These are phyloP conservation scores for Candida methanosorbosa DNA, from an alignment of 805 yeast species.

Conservation along the genomic window DNA sequence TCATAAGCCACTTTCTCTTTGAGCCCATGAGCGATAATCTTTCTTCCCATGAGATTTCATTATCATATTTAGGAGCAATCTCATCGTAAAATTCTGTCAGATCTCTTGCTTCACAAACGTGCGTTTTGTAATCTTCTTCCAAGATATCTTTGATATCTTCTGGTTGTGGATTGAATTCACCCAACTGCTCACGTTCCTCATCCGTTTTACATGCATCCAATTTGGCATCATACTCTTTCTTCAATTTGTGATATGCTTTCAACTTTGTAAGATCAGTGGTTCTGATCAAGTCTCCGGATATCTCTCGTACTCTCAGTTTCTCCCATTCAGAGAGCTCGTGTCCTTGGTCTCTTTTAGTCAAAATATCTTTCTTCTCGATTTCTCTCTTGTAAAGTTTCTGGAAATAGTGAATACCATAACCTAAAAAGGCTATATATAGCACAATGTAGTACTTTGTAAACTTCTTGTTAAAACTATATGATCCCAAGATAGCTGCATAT, in stretches of 20 bases:
- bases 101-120: constrained; percentile 65
- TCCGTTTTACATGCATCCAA: constrained; percentile 6
- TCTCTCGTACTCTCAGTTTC: constrained; percentile 48
- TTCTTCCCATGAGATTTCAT: constrained; percentile 70
- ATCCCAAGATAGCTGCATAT: constrained; percentile 46
- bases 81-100: constrained; percentile 72
- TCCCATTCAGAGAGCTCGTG: constrained; percentile 52
- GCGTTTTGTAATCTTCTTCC: constrained; percentile 18
- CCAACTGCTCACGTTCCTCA: constrained; percentile 10
- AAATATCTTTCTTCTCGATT: constrained; percentile 36
- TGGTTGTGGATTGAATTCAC: constrained; percentile 26
- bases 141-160: constrained; percentile 21
- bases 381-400: constrained; percentile 59
- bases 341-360: constrained; percentile 23
- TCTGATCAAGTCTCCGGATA: constrained; percentile 48
- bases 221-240: constrained; percentile 22
- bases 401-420: constrained; percentile 58
- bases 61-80: constrained; percentile 75
- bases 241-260: constrained; percentile 49
- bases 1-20: constrained; percentile 75
- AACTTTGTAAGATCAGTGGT: constrained; percentile 56
- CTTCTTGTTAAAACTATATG: constrained; percentile 49
- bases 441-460: constrained; percentile 57
- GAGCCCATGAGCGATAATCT: constrained; percentile 47
- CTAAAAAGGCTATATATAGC: constrained; percentile 46